These are phyloP conservation scores for Biscogniauxia sp. DNA, from an alignment of 2,329 filamentous ascomycete species.

Conservation along the genomic window DNA sequence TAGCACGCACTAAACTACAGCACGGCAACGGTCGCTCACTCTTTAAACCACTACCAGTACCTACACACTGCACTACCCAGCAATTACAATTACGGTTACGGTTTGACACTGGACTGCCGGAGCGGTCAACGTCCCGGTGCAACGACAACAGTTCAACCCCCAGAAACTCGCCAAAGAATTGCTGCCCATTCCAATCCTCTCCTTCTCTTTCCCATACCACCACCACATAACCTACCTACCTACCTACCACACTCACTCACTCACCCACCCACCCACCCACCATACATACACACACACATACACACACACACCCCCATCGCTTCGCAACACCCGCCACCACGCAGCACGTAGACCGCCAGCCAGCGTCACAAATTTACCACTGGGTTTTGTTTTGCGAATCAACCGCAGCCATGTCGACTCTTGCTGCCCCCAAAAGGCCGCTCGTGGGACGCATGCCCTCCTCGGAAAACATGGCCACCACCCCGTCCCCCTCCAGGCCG, in stretches of 20 bases:
- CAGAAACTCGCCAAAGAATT: not conserved
- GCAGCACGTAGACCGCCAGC: no score
- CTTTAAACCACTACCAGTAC: not conserved
- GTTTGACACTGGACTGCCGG: not conserved
- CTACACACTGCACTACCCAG: not conserved
- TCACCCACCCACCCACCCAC: not conserved
- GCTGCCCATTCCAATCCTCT: not conserved
- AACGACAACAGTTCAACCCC: not conserved
- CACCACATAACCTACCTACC: not conserved
- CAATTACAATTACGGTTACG: not conserved
- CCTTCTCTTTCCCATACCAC: not conserved
- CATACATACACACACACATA: not conserved
- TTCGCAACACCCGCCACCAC: no score
- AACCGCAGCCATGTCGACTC: not conserved
- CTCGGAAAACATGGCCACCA: not conserved
- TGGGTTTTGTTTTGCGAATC: not conserved
- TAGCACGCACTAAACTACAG: constrained; percentile 12
- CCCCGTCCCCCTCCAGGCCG: constrained; percentile 37
- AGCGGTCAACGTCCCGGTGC: not conserved
- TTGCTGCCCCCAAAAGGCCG: constrained; percentile 52
- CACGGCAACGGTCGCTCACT: constrained; percentile 7
- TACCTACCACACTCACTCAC: not conserved
- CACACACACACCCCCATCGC: not conserved
- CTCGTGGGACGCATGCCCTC: constrained; percentile 25
- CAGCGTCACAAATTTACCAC: not conserved